Conservation (phyloP, 192 early-diverging fungal genomes). For the Rhizophagus sp. region DNA sequence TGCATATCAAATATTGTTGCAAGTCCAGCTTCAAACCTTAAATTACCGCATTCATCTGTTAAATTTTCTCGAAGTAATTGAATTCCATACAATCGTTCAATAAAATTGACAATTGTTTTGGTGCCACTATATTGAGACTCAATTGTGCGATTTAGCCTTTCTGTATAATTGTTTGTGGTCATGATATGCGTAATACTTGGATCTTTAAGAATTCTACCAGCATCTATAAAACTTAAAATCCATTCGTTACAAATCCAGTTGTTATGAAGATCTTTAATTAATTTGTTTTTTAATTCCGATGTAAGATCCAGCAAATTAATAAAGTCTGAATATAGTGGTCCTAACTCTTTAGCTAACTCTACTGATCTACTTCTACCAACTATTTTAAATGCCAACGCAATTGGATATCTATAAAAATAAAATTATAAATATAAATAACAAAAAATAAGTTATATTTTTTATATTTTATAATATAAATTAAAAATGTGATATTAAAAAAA, state of each 20-base stretch:
- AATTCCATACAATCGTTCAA: neutral
- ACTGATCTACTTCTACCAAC: neutral
- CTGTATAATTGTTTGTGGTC: neutral
- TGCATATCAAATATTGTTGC: too few relatives aligned
- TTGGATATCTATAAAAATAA: neutral
- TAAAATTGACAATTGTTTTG: neutral
- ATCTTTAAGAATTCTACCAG: neutral
- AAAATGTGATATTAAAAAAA: too few relatives aligned
- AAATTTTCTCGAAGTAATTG: too few relatives aligned
- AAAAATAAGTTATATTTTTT: too few relatives aligned
- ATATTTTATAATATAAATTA: too few relatives aligned
- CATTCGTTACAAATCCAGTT: neutral
- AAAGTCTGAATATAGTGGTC: neutral
- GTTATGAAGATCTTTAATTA: neutral
- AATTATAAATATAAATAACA: neutral
- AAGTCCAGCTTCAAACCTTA: too few relatives aligned
- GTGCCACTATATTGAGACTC: neutral
- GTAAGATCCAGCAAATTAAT: neutral
- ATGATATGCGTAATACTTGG: neutral
- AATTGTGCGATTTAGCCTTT: neutral
- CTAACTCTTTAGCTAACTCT: neutral
- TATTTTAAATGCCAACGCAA: neutral
- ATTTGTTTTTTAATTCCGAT: neutral
- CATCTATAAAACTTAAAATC: neutral
- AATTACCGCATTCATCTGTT: too few relatives aligned